Base-by-base conservation (phyloP, 140 eudicot species). In the Anethum foeniculum region DNA sequence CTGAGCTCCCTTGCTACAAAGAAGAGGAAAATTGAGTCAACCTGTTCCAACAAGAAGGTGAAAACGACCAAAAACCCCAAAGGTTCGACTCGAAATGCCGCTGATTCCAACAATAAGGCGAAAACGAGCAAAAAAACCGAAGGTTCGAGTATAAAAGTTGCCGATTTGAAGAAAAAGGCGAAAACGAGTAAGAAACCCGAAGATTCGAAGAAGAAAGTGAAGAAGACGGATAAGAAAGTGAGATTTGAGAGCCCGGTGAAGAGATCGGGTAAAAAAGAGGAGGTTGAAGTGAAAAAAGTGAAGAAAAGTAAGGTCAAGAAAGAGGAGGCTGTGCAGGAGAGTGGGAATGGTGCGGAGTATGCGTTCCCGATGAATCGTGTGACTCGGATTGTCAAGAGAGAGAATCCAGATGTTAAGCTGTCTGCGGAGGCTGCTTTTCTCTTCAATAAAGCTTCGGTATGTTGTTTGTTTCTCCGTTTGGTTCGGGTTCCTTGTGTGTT, bases 401-500 rank as follows among this genome's bases (percentile, higher is more conserved):
- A 87, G 73, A 90, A 79, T 80, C 52, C 91, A 30, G 88, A 86
- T 56, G 3, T 80, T 77, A 88, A 88, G 23, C 84, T 90, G 76
- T 69, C 90, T 73, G 89, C 87, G 23, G 98, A 93, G 77, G 96
- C 98, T 27, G 85, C 87, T 79, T 90, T 87, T 81, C 77, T 90
- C 82, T 80, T 91, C 72, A 93, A 93, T 76, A 91, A 87, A 90
- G 97, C 97, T 78, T 78, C 93, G 88, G 98, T 92, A 88, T 84
- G 83, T 2, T 34, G 10, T 21, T 9, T 12, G 3, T 23, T 49
- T 32, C 38, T 34, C 38, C 38, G 38, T 34, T 34, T 34, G 38
- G 38, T 34, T 34, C 38, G 38, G 38, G 38, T 34, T 34, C 38
- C 38, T 11, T 28, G 27, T 62, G 6, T 19, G 18, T 3, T 12